Evolutionary conservation across 1,284 basidiomycete genomes (phyloP), one percentile per base, ranked within the genome.

Genomic region (Leccinum fuscescens): DNA sequence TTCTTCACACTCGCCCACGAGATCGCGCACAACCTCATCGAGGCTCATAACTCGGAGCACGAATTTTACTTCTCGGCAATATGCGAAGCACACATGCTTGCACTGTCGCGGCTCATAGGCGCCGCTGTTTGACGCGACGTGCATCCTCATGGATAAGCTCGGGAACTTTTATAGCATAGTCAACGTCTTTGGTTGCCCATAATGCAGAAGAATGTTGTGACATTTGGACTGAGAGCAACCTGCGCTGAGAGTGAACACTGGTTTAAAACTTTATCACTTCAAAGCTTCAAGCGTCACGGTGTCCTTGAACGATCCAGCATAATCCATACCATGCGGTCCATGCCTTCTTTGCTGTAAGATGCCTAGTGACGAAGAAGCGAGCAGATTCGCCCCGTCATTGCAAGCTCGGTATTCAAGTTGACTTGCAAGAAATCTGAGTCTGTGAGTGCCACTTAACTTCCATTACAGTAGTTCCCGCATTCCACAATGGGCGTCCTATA

Each of bases 61-160:
- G 93, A 95, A 67, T 98, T 96, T 74, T 97, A 94, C 74, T 96
- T 97, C 69, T 93, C 93, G 31, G 88, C 90, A 6, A 92, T 98
- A 20, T 91, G 92, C 62, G 93, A 97, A 74, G 83, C 78, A 46
- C 77, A 82, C 63, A 64, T 85, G 24, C 64, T 76, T 61, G 67
- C 69, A 17, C 68, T 82, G 39, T 72, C 71, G 24, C 56, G 44
- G 48, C 63, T 76, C 14, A 4, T 68, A 48, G 54, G 46, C 22
- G 3, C 29, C 1, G 4, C 8, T 14, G 29, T 37, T 27, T 46
- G 31, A 60, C 3, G 24, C 48, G 7, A 27, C 3, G 17, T 6
- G 15, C 17, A 14, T 15, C 11, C 7, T 8, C 7, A 8, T 44
- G 17, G 8, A 53, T 9, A 9, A 27, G 24, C 48, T 27, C 15